Conservation (phyloP, 2,329 filamentous ascomycete genomes). For the Fusarium clavum region DNA sequence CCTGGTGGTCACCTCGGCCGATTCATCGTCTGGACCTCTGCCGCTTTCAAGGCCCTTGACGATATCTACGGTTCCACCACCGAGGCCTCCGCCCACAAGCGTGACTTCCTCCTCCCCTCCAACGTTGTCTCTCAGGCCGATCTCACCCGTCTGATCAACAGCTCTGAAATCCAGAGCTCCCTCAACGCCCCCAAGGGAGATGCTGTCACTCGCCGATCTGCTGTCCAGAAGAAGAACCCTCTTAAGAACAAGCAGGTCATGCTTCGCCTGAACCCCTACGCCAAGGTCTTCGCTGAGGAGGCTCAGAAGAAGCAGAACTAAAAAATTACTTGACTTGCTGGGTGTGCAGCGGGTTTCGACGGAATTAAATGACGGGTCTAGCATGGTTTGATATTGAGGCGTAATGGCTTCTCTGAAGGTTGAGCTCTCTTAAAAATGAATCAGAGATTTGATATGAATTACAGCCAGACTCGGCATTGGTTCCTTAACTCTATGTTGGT, state of each 20-base stretch:
- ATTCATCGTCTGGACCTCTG: conserved; percentile 99
- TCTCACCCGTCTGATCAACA: conserved; percentile 98
- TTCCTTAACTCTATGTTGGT: conserved; percentile 27
- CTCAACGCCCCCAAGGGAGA: conserved; percentile 92
- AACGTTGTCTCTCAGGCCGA: conserved; percentile 95
- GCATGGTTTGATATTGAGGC: conserved; percentile 54
- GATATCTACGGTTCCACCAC: conserved; percentile 96
- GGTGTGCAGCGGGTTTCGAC: conserved; percentile 54
- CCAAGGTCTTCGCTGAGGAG: conserved; percentile 85
- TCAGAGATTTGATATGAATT: conserved; percentile 52
- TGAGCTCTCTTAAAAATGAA: conserved; percentile 52
- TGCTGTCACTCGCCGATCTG: conserved; percentile 86
- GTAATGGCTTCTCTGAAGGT: conserved; percentile 53
- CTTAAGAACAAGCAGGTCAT: conserved; percentile 99
- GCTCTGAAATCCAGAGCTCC: conserved; percentile 96
- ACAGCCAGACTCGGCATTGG: conserved; percentile 39
- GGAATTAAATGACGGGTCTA: conserved; percentile 45
- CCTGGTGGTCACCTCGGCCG: conserved; percentile 98
- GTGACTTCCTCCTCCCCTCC: conserved; percentile 96
- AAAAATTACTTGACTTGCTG: conserved; percentile 49
- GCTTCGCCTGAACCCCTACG: conserved; percentile 98
- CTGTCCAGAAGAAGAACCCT: conserved; percentile 99
- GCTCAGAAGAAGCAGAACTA: conserved; percentile 57
- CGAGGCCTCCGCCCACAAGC: conserved; percentile 91
- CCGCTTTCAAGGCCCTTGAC: conserved; percentile 96